These are phyloP conservation scores for Saccharomyces hybrid DNA, from an alignment of 1,139 yeast genomes.

Conservation along the genomic window DNA sequence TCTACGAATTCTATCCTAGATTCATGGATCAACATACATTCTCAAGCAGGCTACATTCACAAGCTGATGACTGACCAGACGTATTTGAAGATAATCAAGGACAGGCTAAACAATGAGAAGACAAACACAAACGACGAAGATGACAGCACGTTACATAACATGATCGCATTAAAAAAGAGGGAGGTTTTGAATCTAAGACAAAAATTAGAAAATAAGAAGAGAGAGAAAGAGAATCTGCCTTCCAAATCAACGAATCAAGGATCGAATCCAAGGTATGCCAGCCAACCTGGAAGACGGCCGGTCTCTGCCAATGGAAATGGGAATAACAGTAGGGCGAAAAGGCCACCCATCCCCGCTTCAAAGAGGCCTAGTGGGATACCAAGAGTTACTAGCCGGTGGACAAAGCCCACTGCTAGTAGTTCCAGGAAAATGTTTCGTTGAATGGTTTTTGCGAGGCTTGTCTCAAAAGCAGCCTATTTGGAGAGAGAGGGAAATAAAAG, in stretches of 20 bases:
- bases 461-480: not conserved
- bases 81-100: conserved; percentile 16
- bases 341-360: conserved; percentile 1
- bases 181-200: conserved; percentile 19
- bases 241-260: not conserved
- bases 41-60: conserved; percentile 29
- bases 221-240: conserved; percentile 6
- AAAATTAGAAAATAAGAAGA: conserved; percentile 11
- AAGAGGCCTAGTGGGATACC: conserved; percentile 2
- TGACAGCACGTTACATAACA: conserved; percentile 10
- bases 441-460: not conserved
- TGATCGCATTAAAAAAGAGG: conserved; percentile 12
- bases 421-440: conserved; percentile 1
- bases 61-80: conserved; percentile 22
- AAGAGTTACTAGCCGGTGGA: conserved; percentile 2
- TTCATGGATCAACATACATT: conserved; percentile 29
- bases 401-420: conserved; percentile 7
- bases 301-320: not conserved
- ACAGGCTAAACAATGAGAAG: conserved; percentile 4
- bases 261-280: not conserved
- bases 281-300: conserved; percentile 1
- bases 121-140: conserved; percentile 9
- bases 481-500: not conserved
- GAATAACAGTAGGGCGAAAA: conserved; percentile 3
- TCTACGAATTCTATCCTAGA: conserved; percentile 28